Percentiles rank a stretch among this genome's conserved stretches.
Conservation (phyloP, 2,329 filamentous ascomycete genomes). For the Ophidiomyces ophidiicola region DNA sequence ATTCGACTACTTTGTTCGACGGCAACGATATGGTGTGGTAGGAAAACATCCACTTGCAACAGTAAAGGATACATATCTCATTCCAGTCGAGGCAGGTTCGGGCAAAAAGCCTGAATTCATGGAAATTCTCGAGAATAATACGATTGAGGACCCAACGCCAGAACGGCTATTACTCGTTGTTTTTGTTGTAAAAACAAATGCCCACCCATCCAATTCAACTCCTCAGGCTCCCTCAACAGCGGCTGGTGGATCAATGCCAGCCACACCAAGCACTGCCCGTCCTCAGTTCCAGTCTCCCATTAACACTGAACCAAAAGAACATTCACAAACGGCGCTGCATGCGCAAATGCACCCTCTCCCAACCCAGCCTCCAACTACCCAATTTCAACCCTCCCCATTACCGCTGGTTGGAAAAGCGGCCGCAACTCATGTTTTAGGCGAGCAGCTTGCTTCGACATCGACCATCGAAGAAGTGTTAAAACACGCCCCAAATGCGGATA, state of each 20-base stretch:
- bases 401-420: constrained; percentile 40
- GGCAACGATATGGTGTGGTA: constrained; percentile 77
- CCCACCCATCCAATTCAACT: constrained; percentile 29
- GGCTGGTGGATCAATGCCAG: constrained; percentile 26
- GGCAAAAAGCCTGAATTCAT: constrained; percentile 68
- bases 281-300: constrained; percentile 15
- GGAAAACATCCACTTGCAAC: constrained; percentile 61
- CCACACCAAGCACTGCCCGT: constrained; percentile 15
- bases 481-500: constrained; percentile 55
- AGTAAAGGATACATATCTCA: constrained; percentile 81
- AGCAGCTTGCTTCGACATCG: constrained; percentile 46
- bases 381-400: constrained; percentile 19
- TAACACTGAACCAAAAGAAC: not conserved
- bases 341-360: constrained; percentile 19
- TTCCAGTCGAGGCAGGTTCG: constrained; percentile 65
- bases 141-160: constrained; percentile 56
- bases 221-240: constrained; percentile 27
- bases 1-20: constrained; percentile 75
- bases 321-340: not conserved
- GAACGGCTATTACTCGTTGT: constrained; percentile 72
- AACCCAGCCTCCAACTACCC: constrained; percentile 18
- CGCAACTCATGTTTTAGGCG: constrained; percentile 52
- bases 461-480: constrained; percentile 58
- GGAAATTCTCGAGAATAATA: constrained; percentile 73
- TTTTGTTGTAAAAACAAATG: constrained; percentile 62